Percentiles rank a stretch among this genome's conserved stretches.
phyloP scores from a whole-genome alignment of 768 basidiomycete species.

The Mycena rosella region DNA sequence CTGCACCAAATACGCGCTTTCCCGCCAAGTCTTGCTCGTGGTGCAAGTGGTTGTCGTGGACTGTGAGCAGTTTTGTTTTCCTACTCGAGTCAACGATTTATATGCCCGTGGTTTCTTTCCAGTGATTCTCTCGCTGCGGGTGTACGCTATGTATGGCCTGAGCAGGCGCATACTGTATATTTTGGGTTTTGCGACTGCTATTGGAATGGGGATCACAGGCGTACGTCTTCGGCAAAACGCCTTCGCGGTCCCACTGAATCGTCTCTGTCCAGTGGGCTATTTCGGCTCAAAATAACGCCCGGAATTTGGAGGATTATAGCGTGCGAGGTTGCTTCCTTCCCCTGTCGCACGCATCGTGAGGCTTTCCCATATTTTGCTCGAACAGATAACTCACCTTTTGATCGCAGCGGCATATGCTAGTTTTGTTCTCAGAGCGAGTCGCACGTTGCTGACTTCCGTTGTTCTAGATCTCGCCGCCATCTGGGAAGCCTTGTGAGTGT shows the following conservation, averaged over 20 bases:
- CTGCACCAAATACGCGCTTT: neutral
- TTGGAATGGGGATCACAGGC: slow-evolving; percentile 4
- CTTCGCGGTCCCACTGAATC: neutral
- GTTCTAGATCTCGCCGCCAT: neutral
- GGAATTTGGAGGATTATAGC: neutral
- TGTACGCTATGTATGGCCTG: slow-evolving; percentile 11
- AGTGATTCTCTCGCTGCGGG: slow-evolving; percentile 14
- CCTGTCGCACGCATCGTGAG: neutral
- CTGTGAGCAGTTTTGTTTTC: neutral
- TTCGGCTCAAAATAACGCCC: neutral
- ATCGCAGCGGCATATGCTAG: neutral
- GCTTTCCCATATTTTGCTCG: too few relatives aligned
- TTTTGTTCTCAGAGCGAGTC: neutral
- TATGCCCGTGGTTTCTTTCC: neutral
- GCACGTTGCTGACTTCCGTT: neutral
- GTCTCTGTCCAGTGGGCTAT: slow-evolving; percentile 1
- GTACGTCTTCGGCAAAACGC: neutral
- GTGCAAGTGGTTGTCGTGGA: slow-evolving; percentile 8
- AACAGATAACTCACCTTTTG: neutral
- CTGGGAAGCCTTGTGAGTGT: slow-evolving; percentile 14
- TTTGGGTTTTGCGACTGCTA: neutral
- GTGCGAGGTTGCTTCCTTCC: slow-evolving; percentile 4
- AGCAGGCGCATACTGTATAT: slow-evolving; percentile 3
- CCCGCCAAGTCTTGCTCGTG: neutral
- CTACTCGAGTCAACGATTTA: neutral